These are phyloP conservation scores for Petasospora fabianii DNA, from an alignment of 1,139 yeast genomes.

Conservation along the genomic window DNA sequence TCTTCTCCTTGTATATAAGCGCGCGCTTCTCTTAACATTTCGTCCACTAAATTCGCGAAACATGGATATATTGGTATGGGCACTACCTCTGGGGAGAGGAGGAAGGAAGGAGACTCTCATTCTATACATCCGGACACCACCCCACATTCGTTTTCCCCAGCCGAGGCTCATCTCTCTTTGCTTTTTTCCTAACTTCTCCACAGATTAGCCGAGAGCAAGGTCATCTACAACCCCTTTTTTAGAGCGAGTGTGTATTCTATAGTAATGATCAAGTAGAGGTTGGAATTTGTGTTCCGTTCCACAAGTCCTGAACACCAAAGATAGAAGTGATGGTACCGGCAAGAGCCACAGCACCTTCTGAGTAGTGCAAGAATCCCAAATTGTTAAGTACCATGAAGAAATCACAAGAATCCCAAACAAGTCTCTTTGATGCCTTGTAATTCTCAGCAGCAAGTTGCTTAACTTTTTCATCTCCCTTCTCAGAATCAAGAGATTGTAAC, in stretches of 20 bases:
- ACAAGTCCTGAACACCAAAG: slow-evolving; percentile 73
- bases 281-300: slow-evolving; percentile 28
- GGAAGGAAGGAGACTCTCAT: neutral
- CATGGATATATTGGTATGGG: too few species aligned
- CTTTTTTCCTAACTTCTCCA: neutral
- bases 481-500: slow-evolving; percentile 25
- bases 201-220: too few species aligned
- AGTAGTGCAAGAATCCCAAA: slow-evolving; percentile 54
- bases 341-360: slow-evolving; percentile 80
- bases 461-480: slow-evolving; percentile 32
- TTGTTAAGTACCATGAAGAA: slow-evolving; percentile 71
- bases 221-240: too few species aligned
- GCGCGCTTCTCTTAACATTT: neutral
- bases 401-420: slow-evolving; percentile 79
- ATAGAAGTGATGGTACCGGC: slow-evolving; percentile 83
- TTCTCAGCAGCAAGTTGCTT: slow-evolving; percentile 34
- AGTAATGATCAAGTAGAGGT: too few species aligned
- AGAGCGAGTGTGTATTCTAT: too few species aligned
- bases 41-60: neutral
- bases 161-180: neutral
- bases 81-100: too few species aligned
- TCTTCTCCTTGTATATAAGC: too few species aligned
- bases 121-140: slow-evolving; percentile 1
- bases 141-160: too few species aligned
- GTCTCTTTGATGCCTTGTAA: slow-evolving; percentile 52